Base-by-base conservation (phyloP, 169 alveolate genomes). In the Cryptosporidium baileyi region DNA sequence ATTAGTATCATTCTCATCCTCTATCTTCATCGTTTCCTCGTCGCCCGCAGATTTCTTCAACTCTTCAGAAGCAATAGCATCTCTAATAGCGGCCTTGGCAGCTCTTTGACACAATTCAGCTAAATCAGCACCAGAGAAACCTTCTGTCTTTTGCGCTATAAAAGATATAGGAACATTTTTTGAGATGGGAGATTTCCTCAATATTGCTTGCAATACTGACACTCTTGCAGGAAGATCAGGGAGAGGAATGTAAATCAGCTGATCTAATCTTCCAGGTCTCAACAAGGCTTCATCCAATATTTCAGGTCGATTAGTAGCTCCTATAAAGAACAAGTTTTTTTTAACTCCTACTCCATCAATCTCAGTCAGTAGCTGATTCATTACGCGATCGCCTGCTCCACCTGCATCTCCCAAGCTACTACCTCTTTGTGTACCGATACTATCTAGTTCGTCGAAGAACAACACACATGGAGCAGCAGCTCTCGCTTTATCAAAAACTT, bases 71-170 rank as follows among this genome's bases (percentile, higher is more conserved):
- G 95, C 94, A 61, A 95, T 94, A 19, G 98, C 97, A 88, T 98
- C 99, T 88, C 99, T 96, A 67, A 98, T 97, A 11, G 99, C 99
- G n/a, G 99, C 97, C 90, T 98, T 97, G 22, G 99, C 99, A 3
- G 99, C 99, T 61, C 98, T 94, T 85, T 98, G 99, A 89, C 99
- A 97, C 82, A 98, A 91, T 91, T 98, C 99, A 44, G 99, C 99
- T 65, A 98, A 81, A 92, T 98, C 99, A n/a, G 99, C 99, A 15
- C 99, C 99, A 45, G 99, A 96, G 94, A 98, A 98, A 32, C 99
- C 99, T 13, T 98, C 99, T 15, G 99, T 98, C 80, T 97, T 95
- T 91, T 96, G 98, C 28, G 99, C 99, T 9, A 98, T 89, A 94
- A 96, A 98, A 32, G 98, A 96, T 30, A 98, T 89, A 40, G 98